Percentiles rank a stretch among this genome's conserved stretches.
Evolutionary conservation across 2,329 filamentous ascomycete species (phyloP).

Genomic region (Botrytis fabae): DNA sequence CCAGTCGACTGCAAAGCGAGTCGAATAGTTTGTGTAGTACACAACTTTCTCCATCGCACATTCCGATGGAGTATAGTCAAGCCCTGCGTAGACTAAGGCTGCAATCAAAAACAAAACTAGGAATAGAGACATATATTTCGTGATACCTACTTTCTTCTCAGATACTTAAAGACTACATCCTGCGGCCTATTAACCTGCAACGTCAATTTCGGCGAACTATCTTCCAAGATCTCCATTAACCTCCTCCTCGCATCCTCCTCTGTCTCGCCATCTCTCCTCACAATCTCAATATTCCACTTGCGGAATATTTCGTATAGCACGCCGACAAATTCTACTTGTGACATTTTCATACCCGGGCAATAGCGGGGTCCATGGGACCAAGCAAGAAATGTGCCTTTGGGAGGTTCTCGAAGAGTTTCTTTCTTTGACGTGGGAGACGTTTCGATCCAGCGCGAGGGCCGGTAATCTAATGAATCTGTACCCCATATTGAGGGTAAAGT

Average conservation of each 20-base stretch:
- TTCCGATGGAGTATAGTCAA: background rate
- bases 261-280: slow-evolving; percentile 9
- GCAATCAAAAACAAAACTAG: background rate
- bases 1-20: background rate
- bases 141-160: background rate
- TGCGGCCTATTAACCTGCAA: slow-evolving; percentile 25
- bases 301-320: slow-evolving; percentile 23
- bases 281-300: slow-evolving; percentile 20
- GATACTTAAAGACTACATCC: slow-evolving; percentile 5
- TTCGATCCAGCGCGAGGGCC: slow-evolving; percentile 56
- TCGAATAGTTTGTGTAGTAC: too few species aligned
- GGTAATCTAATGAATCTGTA: slow-evolving; percentile 51
- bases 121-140: background rate
- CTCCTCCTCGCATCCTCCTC: slow-evolving; percentile 21
- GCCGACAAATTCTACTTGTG: slow-evolving; percentile 40
- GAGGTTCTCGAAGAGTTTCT: slow-evolving; percentile 20
- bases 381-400: slow-evolving; percentile 33
- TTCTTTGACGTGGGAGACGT: background rate
- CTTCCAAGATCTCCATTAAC: slow-evolving; percentile 24
- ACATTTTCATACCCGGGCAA: slow-evolving; percentile 41
- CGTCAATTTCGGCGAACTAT: slow-evolving; percentile 25
- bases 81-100: too few species aligned
- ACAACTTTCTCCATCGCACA: too few species aligned
- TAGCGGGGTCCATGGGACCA: slow-evolving; percentile 38
- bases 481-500: slow-evolving; percentile 57